phyloP scores from a whole-genome alignment of 2,329 filamentous ascomycete genomes.

The Whalleya microplaca region DNA sequence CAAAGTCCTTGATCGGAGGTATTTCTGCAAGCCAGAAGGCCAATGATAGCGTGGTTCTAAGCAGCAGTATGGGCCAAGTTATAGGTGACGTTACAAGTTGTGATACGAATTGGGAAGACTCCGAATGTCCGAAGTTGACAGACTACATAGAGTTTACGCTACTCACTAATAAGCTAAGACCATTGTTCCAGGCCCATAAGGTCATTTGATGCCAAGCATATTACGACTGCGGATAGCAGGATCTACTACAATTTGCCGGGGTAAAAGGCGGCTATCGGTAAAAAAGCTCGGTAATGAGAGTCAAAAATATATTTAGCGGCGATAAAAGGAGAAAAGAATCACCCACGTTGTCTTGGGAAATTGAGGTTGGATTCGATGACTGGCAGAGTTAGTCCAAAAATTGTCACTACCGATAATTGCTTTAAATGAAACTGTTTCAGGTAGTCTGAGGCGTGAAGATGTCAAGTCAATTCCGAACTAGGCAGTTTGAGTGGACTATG shows the following conservation, averaged over 20 bases:
- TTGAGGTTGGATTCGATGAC: neutral
- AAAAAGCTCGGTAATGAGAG: neutral
- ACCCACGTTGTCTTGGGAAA: neutral
- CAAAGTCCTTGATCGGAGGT: neutral
- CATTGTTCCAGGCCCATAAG: neutral
- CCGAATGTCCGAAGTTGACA: neutral
- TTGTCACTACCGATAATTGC: neutral
- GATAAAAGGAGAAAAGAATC: neutral
- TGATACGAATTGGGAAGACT: neutral
- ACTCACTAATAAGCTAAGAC: neutral
- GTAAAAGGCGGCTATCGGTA: conserved; percentile 1
- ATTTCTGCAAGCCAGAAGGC: neutral
- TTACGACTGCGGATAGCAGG: neutral
- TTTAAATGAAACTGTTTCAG: neutral
- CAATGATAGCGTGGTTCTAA: neutral
- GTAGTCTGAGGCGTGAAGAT: neutral
- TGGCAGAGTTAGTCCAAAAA: neutral
- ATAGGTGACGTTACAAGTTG: neutral
- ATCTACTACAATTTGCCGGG: neutral
- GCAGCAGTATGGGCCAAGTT: neutral
- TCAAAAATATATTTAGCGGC: neutral
- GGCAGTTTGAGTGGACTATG: neutral
- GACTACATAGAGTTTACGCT: neutral
- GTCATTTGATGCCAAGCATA: neutral
- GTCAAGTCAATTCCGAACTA: neutral